Conservation (phyloP, 1,139 yeast genomes). For the Wickerhamomyces sp. region DNA sequence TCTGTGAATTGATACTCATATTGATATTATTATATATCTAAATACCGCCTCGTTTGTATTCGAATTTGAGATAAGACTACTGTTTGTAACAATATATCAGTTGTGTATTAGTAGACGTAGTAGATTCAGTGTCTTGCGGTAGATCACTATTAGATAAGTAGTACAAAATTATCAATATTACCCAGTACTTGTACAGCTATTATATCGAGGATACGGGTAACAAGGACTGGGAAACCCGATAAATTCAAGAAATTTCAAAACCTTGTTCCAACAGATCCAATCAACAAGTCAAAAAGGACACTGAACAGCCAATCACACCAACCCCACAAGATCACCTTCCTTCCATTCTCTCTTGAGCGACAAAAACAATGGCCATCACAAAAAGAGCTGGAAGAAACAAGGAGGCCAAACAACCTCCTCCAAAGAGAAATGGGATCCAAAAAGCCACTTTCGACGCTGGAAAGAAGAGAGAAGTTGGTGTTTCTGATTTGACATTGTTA, state of each 20-base stretch:
- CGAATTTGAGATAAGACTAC: no score
- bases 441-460: slow-evolving; percentile 89
- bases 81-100: no score
- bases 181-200: no score
- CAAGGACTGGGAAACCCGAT: background rate
- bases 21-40: no score
- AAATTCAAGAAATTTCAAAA: background rate
- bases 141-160: no score
- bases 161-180: no score
- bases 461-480: slow-evolving; percentile 96
- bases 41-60: no score
- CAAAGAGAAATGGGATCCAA: slow-evolving; percentile 65
- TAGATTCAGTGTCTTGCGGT: no score
- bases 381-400: slow-evolving; percentile 69
- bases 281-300: no score
- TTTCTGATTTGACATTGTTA: slow-evolving; percentile 85
- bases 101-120: no score
- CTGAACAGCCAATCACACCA: no score
- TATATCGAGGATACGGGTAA: background rate
- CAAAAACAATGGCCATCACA: slow-evolving; percentile 59
- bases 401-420: slow-evolving; percentile 47
- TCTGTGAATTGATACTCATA: no score
- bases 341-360: background rate
- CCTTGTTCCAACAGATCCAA: background rate
- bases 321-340: background rate